Base-by-base conservation (phyloP, 1,139 yeast species). In the Tardiomyces blankii region DNA sequence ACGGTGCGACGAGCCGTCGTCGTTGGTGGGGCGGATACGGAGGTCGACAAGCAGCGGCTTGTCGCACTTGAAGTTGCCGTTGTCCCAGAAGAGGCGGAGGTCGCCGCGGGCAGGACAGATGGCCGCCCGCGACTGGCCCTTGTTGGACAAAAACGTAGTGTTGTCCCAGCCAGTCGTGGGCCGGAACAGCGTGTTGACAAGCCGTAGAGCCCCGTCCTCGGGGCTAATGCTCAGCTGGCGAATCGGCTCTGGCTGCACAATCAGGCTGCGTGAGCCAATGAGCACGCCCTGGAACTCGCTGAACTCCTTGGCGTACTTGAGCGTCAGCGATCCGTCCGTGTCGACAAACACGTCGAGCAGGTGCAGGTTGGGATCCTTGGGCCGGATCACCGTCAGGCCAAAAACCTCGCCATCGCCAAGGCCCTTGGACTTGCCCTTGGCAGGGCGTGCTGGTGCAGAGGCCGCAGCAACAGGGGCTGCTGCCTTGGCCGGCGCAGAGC, bases 241-340 rank as follows among this genome's bases (percentile, higher is more conserved):
- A 16, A 57, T 44, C 2, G 63, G 63, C 47, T 55, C 56, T 4
- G 63, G 60, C 42, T 55, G 59, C 39, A 59, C 33, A 14, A 59
- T 39, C 4, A 58, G 46, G 12, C 57, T 55, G 45, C 54, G 56
- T 43, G 58, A 60, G 21, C 54, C 51, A 44, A 58, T 44, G 25
- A 54, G 33, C 14, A 58, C 55, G 2, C 55, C 58, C 40, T 53
- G 52, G 46, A 59, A 55, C 35, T 51, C 46, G 43, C 49, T 30
- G 35, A 56, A 51, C 14, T 50, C 51, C 13, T 42, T 48, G n/a
- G 46, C 42, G 32, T 43, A 49, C 33, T 49, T 46, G 41, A 54
- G 41, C 8, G 58, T 55, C 40, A 57, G 46, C 9, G 57, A 48
- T n/a, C 58, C 56, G 38, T 58, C 57, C 13, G 48, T 39, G 40